Conservation (phyloP, 208 protist genomes). For the Wallacemonas sp. region DNA sequence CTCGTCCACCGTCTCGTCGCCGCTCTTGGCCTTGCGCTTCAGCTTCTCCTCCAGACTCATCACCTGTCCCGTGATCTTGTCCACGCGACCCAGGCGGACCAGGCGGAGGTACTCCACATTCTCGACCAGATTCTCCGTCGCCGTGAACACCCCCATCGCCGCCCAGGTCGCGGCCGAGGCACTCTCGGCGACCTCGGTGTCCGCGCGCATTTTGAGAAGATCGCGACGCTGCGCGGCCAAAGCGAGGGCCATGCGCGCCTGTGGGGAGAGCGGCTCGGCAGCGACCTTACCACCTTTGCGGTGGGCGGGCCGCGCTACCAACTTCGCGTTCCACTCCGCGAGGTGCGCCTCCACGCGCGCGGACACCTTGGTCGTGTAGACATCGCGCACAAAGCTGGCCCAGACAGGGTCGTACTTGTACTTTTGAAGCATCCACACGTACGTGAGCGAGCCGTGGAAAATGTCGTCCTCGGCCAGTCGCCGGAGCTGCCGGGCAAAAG, state of each 20-base stretch:
- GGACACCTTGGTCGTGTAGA: slow-evolving; percentile 29
- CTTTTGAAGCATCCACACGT: slow-evolving; percentile 41
- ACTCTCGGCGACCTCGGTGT: neutral
- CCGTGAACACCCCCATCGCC: slow-evolving; percentile 34
- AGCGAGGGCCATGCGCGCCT: neutral
- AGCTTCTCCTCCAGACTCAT: neutral
- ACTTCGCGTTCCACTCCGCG: slow-evolving; percentile 5
- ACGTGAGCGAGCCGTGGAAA: slow-evolving; percentile 52
- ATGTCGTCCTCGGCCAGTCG: slow-evolving; percentile 57
- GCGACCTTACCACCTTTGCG: no score
- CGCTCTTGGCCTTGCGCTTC: slow-evolving; percentile 2
- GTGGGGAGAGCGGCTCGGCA: neutral
- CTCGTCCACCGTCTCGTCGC: neutral
- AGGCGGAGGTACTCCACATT: slow-evolving; percentile 55
- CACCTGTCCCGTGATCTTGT: slow-evolving; percentile 15
- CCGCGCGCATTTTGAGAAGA: neutral
- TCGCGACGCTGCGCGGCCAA: slow-evolving; percentile 9
- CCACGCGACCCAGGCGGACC: slow-evolving; percentile 37
- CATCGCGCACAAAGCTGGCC: slow-evolving; percentile 69
- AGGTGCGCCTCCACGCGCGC: slow-evolving; percentile 19
- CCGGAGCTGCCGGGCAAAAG: slow-evolving; percentile 29
- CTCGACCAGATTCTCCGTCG: slow-evolving; percentile 55
- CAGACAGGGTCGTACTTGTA: slow-evolving; percentile 66
- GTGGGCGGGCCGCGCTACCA: neutral
- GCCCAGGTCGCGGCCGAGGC: slow-evolving; percentile 35